Evolutionary conservation across 805 yeast species (phyloP), one percentile per base, ranked within the genome.

Genomic region (Kurtzmaniella fragi): DNA sequence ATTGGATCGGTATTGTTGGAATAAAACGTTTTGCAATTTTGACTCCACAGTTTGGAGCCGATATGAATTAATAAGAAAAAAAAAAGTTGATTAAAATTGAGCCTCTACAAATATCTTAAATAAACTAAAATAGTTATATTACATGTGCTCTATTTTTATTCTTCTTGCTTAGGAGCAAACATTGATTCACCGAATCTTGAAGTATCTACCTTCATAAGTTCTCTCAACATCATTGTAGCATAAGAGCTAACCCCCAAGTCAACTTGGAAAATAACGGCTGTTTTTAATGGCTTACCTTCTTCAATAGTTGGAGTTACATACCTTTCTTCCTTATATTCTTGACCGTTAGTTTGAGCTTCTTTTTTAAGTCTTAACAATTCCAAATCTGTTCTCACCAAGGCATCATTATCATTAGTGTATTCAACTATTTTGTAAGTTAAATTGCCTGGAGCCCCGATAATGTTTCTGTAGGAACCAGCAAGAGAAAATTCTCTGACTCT

Each of bases 201-300:
- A 2, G 90, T 82, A 47, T 83, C 91, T 26, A 78, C 74, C 56
- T 80, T 84, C 85, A 90, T 80, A 37, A 87, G 77, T 59, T 93
- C 98, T 56, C 99, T 77, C 37, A 93, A 63, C 1, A 96, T 95
- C 99, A 93, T 95, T 0, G 99, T 93, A 1, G 99, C 99, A 59
- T 93, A 93, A 5, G 95, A 82, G 28, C 96, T 84, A 2, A 85
- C 80, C 4, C 89, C 91, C 42, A 93, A 69, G 53, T 80, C 83
- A 72, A 93, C 71, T 48, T 75, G 80, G 42, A 95, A 58, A 4
- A 93, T 71, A 11, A 90, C 78, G 0, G 96, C 97, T 0, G 71
- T 66, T 42, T 75, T 78, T 13, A 44, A 47, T 8, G 47, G 49
- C 2, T 58, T 54, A 5, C 78, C 84, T 11, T 56, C 62, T 28